These are phyloP conservation scores for Botryococcus braunii DNA, from an alignment of 163 green algal genomes.

Conservation along the genomic window DNA sequence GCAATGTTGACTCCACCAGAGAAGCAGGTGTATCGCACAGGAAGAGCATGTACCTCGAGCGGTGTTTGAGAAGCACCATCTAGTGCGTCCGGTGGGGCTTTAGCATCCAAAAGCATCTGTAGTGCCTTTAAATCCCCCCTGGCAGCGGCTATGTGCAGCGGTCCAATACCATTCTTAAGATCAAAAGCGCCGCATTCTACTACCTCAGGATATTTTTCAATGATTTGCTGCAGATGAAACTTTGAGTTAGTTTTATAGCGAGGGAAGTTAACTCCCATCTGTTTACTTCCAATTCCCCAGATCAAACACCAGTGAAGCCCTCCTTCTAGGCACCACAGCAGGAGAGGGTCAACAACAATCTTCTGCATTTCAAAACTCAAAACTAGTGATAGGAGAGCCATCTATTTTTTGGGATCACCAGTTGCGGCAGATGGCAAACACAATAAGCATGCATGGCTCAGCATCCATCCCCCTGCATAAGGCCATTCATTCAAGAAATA, in stretches of 20 bases:
- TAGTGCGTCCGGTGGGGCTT: conserved; percentile 1
- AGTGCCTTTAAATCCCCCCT: conserved; percentile 9
- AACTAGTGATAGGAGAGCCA: not conserved
- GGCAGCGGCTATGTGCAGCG: conserved; percentile 24
- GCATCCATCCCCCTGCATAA: not conserved
- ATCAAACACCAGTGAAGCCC: no score
- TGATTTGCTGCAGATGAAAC: not conserved
- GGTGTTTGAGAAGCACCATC: conserved; percentile 18
- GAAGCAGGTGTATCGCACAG: not conserved
- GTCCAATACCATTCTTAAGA: conserved; percentile 8
- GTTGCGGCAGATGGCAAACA: not conserved
- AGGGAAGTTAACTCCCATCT: not conserved
- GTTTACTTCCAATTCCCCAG: not conserved
- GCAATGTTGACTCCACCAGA: not conserved
- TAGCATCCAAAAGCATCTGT: conserved; percentile 15
- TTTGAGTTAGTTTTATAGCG: not conserved
- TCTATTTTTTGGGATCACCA: not conserved
- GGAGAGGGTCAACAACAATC: not conserved
- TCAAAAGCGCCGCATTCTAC: conserved; percentile 9
- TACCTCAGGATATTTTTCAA: not conserved
- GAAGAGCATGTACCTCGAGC: conserved; percentile 13
- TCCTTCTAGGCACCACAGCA: not conserved
- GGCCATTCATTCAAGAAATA: no score
- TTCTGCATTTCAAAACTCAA: not conserved
- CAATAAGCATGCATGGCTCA: not conserved